Conservation (phyloP, 768 basidiomycete genomes). For the Tylopilus felleus region DNA sequence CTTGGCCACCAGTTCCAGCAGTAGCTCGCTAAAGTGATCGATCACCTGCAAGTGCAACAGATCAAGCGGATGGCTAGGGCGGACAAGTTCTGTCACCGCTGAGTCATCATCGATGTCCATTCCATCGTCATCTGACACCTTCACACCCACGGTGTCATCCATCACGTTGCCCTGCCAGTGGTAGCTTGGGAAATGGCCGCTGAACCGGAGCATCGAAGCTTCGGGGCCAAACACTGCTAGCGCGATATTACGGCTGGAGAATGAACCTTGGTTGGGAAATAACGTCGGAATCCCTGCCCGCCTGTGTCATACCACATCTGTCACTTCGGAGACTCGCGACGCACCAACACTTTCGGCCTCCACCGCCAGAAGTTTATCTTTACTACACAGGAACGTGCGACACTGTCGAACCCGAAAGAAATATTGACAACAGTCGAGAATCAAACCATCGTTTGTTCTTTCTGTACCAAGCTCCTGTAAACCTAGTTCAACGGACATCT, state of each 20-base stretch:
- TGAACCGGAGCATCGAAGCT: constrained; percentile 39
- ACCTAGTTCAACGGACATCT: background rate
- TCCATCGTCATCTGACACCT: constrained; percentile 38
- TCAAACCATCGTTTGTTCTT: constrained; percentile 62
- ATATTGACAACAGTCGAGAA: constrained; percentile 73
- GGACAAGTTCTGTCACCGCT: constrained; percentile 32
- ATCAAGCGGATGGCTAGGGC: constrained; percentile 58
- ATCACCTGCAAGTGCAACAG: constrained; percentile 65
- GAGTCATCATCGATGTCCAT: constrained; percentile 65
- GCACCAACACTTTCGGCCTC: constrained; percentile 47
- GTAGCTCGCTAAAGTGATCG: constrained; percentile 61
- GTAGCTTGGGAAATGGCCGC: constrained; percentile 36
- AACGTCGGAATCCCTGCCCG: constrained; percentile 22
- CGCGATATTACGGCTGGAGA: constrained; percentile 53
- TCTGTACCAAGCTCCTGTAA: constrained; percentile 29
- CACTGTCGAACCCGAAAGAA: constrained; percentile 41
- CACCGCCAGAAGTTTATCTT: constrained; percentile 64
- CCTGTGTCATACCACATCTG: constrained; percentile 13
- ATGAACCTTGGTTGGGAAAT: constrained; percentile 34
- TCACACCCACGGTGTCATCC: constrained; percentile 9
- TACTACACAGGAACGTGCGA: constrained; percentile 62
- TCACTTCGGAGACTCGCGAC: constrained; percentile 13
- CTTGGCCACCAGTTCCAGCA: constrained; percentile 54
- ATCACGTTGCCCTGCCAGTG: constrained; percentile 32
- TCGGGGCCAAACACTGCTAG: constrained; percentile 41